Conservation (phyloP, 129 eudicot species). For the Sambucus nigra region DNA sequence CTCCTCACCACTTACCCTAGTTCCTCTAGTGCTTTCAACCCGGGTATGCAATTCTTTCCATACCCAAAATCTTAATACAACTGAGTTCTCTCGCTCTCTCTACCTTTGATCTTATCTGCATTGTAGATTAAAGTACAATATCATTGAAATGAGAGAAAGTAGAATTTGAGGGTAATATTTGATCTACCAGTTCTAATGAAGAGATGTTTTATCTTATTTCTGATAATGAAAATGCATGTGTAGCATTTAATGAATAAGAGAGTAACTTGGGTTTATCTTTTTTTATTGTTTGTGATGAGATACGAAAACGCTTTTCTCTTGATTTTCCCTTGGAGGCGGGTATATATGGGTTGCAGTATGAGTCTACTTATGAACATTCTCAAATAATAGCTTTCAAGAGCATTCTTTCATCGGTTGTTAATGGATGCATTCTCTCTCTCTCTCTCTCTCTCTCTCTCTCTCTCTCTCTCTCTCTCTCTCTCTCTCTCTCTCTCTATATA, state of each 20-base stretch:
- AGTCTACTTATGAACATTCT: too few relatives aligned
- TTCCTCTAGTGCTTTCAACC: constrained; percentile 26
- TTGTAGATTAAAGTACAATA: not conserved
- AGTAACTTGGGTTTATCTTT: not conserved
- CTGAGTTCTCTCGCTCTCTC: not conserved
- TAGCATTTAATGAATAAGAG: too few relatives aligned
- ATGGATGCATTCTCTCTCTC: too few relatives aligned
- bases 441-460: too few relatives aligned
- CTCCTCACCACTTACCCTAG: constrained; percentile 14
- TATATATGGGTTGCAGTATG: too few relatives aligned
- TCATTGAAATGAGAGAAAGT: not conserved
- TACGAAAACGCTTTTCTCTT: constrained; percentile 16
- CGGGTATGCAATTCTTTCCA: constrained; percentile 35
- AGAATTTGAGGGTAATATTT: not conserved
- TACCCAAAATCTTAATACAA: constrained; percentile 26
- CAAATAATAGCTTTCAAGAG: too few relatives aligned
- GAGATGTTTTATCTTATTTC: constrained; percentile 23
- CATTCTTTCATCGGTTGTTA: too few relatives aligned
- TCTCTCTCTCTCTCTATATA: too few relatives aligned
- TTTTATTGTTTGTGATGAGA: constrained; percentile 9
- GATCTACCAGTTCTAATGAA: constrained; percentile 20
- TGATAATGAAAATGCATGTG: constrained; percentile 10
- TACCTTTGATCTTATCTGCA: not conserved
- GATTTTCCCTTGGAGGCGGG: too few relatives aligned
- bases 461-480: too few relatives aligned